These are phyloP conservation scores for Coelastrella sp. DNA, from an alignment of 139 green algal genomes.

Conservation along the genomic window DNA sequence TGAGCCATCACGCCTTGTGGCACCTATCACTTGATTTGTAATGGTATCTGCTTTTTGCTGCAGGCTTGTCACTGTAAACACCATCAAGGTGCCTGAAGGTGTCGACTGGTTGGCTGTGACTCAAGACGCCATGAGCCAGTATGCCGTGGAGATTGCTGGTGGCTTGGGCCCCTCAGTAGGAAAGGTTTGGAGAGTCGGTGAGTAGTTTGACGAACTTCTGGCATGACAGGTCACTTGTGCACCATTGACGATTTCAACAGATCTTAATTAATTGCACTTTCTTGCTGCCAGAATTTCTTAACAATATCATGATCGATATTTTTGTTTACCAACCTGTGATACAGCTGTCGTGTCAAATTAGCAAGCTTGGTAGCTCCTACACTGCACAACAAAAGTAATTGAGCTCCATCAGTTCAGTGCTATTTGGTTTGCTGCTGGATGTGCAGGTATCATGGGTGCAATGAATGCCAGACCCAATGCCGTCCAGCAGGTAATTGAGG, in stretches of 20 bases:
- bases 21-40: background rate
- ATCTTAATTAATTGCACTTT: too few species aligned
- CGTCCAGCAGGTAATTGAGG: constrained; percentile 39
- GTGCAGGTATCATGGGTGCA: background rate
- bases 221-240: background rate
- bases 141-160: constrained; percentile 77
- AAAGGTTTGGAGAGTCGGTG: constrained; percentile 62
- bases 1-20: too few species aligned
- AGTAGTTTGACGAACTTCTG: background rate
- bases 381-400: too few species aligned
- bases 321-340: too few species aligned
- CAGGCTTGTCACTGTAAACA: constrained; percentile 89
- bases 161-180: constrained; percentile 81
- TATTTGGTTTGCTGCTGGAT: background rate
- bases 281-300: too few species aligned
- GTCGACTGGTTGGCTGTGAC: constrained; percentile 82
- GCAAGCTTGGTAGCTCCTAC: too few species aligned
- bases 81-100: constrained; percentile 91
- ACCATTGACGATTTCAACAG: too few species aligned
- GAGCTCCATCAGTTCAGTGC: too few species aligned
- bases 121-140: constrained; percentile 85
- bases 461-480: constrained; percentile 26
- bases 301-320: too few species aligned
- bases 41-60: background rate
- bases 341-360: too few species aligned